phyloP scores from a whole-genome alignment of 2,329 filamentous ascomycete genomes.

The Claviceps paspali region DNA sequence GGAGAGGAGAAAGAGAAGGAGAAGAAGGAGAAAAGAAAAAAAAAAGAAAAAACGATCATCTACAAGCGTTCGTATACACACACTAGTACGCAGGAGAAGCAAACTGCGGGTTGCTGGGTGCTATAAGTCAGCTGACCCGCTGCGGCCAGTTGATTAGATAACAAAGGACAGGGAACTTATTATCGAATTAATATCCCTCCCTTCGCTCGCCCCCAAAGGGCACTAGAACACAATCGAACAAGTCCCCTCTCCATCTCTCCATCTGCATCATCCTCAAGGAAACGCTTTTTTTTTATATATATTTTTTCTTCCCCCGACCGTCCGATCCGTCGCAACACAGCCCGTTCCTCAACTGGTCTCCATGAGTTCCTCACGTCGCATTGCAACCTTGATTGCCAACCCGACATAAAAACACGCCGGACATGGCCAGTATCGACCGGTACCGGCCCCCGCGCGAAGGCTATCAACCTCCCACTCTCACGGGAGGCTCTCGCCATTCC shows the following conservation, averaged over 20 bases:
- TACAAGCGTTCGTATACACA: too few species aligned
- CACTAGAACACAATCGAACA: too few species aligned
- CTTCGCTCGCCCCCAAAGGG: too few species aligned
- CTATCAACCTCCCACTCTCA: conserved; percentile 38
- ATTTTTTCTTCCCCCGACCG: not conserved
- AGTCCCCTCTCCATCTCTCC: too few species aligned
- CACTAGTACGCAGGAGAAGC: too few species aligned
- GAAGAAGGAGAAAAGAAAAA: too few species aligned
- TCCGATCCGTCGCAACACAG: not conserved
- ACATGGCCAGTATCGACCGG: conserved; percentile 45
- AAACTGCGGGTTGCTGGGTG: too few species aligned
- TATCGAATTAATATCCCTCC: not conserved
- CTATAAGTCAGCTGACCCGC: conserved; percentile 4
- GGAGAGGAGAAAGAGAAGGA: too few species aligned
- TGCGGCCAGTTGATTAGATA: not conserved
- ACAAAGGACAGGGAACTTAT: too few species aligned
- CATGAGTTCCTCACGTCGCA: conserved; percentile 13
- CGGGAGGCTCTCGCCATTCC: conserved; percentile 20
- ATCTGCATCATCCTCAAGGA: not conserved
- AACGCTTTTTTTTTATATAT: too few species aligned
- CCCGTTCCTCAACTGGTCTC: conserved; percentile 5
- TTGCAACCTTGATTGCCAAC: conserved; percentile 10
- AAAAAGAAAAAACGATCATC: too few species aligned
- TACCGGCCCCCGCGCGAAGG: conserved; percentile 42
- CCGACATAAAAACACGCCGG: conserved; percentile 11